phyloP scores from a whole-genome alignment of 2,329 filamentous ascomycete genomes.

The Pezicula carpinea region DNA sequence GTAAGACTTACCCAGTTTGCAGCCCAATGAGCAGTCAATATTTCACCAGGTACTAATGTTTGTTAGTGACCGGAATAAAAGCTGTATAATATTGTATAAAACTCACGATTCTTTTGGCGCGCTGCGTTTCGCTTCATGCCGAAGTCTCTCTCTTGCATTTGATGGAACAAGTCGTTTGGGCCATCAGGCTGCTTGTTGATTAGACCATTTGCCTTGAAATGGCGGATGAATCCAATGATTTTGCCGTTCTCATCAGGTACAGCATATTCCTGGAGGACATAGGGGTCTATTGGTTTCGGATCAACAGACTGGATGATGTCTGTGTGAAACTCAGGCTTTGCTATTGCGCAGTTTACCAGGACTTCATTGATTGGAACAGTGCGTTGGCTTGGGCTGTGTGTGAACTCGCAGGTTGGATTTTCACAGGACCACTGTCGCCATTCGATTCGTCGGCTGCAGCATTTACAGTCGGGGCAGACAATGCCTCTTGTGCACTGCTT shows the following conservation, averaged over 20 bases:
- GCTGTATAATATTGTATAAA: conserved; percentile 6
- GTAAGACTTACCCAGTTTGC: conserved; percentile 42
- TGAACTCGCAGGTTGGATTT: conserved; percentile 44
- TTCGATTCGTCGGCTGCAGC: conserved; percentile 54
- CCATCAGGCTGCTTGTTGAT: conserved; percentile 49
- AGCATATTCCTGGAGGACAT: conserved; percentile 34
- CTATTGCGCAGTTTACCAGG: conserved; percentile 5
- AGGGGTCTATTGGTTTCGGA: conserved; percentile 19
- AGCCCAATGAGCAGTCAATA: conserved; percentile 46
- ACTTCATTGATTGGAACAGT: conserved; percentile 10
- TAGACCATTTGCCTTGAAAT: conserved; percentile 50
- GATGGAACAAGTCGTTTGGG: conserved; percentile 55
- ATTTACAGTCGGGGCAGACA: conserved; percentile 59
- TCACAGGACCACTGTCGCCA: conserved; percentile 62
- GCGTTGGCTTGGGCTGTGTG: conserved; percentile 19
- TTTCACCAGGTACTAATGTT: conserved; percentile 31
- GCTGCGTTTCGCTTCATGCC: conserved; percentile 40
- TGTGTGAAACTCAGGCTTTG: background rate
- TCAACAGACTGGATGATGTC: background rate
- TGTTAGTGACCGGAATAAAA: conserved; percentile 18
- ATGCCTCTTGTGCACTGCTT: conserved; percentile 55
- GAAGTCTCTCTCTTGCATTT: conserved; percentile 40
- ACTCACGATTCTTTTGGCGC: conserved; percentile 31
- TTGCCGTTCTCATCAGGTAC: conserved; percentile 39
- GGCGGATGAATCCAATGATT: conserved; percentile 46